A percentile compares a stretch with the other conserved stretches of the same genome.
These are phyloP conservation scores for Colletotrichum tamarilloi DNA, from an alignment of 2,329 filamentous ascomycete species.

Conservation along the genomic window DNA sequence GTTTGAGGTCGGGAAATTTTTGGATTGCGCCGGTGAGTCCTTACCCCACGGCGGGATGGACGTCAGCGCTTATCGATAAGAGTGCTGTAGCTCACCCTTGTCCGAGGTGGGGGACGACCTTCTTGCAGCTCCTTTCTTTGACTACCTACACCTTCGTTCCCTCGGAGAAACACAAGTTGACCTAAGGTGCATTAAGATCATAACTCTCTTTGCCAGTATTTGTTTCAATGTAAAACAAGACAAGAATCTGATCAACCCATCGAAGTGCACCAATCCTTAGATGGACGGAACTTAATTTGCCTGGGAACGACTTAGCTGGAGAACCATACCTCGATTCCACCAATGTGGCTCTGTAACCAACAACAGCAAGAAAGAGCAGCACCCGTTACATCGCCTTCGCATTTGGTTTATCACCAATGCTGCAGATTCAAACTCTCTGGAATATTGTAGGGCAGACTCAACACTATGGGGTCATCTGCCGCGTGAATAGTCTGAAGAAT, in stretches of 20 bases:
- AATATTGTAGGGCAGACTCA: not conserved
- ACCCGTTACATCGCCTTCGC: not conserved
- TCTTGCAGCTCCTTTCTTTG: not conserved
- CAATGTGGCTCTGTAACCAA: not conserved
- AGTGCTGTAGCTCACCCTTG: constrained; percentile 3
- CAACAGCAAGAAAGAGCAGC: not conserved
- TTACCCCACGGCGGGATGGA: constrained; percentile 25
- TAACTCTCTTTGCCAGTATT: not conserved
- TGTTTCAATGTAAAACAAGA: not conserved
- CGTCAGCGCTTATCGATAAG: constrained; percentile 30
- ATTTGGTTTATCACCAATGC: not conserved
- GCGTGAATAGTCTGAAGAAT: not conserved
- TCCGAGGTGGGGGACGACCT: constrained; percentile 25
- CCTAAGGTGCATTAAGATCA: not conserved
- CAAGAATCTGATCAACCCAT: too few species aligned
- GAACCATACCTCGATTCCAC: too few species aligned
- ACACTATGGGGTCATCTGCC: too few species aligned
- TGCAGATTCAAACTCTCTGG: not conserved
- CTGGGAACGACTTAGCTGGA: not conserved
- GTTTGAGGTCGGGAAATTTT: constrained; percentile 27
- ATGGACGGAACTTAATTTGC: too few species aligned
- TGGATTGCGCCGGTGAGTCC: constrained; percentile 11
- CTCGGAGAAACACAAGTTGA: not conserved
- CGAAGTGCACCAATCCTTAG: not conserved
- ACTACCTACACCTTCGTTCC: not conserved